Percentiles rank a stretch among this genome's conserved stretches.
Evolutionary conservation across 257 asterid species (phyloP).

Genomic region (Lycium ferocissimum): DNA sequence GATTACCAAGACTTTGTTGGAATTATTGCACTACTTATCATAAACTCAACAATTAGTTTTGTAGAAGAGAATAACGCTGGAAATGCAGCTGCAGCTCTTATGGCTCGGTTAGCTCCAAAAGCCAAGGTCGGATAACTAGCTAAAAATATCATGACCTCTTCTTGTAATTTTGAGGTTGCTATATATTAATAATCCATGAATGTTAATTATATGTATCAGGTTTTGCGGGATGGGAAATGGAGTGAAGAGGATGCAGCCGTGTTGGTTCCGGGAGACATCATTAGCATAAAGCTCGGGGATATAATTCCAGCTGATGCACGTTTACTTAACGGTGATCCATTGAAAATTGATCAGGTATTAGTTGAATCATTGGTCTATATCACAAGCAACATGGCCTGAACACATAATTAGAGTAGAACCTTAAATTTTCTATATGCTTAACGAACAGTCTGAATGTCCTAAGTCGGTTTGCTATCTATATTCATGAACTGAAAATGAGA

Average conservation of each 20-base stretch:
- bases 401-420: neutral
- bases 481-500: neutral
- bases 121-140: slow-evolving; percentile 40
- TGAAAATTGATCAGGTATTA: slow-evolving; percentile 50
- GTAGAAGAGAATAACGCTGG: slow-evolving; percentile 51
- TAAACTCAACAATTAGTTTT: slow-evolving; percentile 46
- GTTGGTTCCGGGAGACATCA: slow-evolving; percentile 52
- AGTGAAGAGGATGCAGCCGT: slow-evolving; percentile 49
- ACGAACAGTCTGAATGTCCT: neutral
- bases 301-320: slow-evolving; percentile 55
- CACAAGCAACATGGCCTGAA: neutral
- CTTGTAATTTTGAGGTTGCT: neutral
- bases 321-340: slow-evolving; percentile 49
- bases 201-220: slow-evolving; percentile 31
- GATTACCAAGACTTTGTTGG: slow-evolving; percentile 47
- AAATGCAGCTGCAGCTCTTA: slow-evolving; percentile 52
- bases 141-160: neutral
- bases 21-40: slow-evolving; percentile 38
- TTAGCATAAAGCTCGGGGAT: slow-evolving; percentile 51
- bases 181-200: neutral
- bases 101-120: slow-evolving; percentile 53
- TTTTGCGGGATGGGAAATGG: slow-evolving; percentile 48
- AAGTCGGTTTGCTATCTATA: neutral
- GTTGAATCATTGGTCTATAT: neutral
- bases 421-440: neutral